These are phyloP conservation scores for Saccharum hybrid DNA, from an alignment of 202 grass and related monocot species.

Conservation along the genomic window DNA sequence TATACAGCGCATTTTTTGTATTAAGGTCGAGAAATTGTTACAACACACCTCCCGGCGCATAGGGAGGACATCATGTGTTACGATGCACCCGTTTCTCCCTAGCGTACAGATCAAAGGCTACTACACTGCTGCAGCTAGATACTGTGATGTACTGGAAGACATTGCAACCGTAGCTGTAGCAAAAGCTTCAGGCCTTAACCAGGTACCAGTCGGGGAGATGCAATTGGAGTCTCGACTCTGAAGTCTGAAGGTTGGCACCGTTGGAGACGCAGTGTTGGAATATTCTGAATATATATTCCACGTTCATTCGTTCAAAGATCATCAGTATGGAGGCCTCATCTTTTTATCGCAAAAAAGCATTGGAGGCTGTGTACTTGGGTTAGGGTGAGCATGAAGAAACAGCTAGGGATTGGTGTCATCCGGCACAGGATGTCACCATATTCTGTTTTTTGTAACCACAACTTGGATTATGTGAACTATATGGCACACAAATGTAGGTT, in stretches of 20 bases:
- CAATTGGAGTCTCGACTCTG: too few relatives aligned
- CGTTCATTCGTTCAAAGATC: not conserved
- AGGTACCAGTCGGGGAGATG: not conserved
- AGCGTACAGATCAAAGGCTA: too few relatives aligned
- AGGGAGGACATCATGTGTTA: too few relatives aligned
- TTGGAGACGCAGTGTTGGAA: not conserved
- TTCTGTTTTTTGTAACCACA: slow-evolving; percentile 16
- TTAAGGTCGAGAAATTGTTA: too few relatives aligned
- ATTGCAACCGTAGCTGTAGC: too few relatives aligned
- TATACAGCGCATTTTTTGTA: too few relatives aligned
- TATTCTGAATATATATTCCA: not conserved
- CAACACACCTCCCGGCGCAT: too few relatives aligned
- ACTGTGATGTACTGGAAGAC: too few relatives aligned
- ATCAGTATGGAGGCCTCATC: slow-evolving; percentile 12
- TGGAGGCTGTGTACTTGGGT: not conserved
- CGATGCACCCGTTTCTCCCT: too few relatives aligned
- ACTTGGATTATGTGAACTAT: slow-evolving; percentile 19
- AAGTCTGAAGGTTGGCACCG: not conserved
- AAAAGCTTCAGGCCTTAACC: too few relatives aligned
- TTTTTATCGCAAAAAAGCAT: not conserved
- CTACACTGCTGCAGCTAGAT: too few relatives aligned
- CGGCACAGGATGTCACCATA: not conserved
- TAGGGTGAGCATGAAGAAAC: slow-evolving; percentile 32
- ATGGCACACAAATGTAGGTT: slow-evolving; percentile 20
- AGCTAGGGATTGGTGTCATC: not conserved